Evolutionary conservation across 768 basidiomycete species (phyloP).

Genomic region (Lactifluus hygrophoroides): DNA sequence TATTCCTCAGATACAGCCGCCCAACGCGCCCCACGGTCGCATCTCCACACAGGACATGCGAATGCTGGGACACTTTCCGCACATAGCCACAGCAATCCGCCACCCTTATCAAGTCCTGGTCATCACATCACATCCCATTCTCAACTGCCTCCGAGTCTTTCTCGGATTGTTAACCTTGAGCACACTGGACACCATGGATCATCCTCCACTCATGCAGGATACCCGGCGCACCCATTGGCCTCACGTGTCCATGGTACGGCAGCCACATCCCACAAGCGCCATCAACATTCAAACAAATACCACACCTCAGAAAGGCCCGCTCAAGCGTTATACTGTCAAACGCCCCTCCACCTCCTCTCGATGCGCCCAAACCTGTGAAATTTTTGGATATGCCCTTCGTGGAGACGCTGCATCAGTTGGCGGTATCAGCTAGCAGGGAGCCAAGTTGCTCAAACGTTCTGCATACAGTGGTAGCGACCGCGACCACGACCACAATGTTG

Average conservation of each 20-base stretch:
- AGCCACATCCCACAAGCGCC: background rate
- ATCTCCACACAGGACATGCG: background rate
- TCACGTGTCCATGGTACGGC: background rate
- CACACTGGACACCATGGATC: background rate
- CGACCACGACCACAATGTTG: background rate
- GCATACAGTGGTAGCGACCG: background rate
- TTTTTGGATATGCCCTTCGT: background rate
- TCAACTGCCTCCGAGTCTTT: background rate
- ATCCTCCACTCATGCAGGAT: background rate
- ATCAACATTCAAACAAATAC: background rate
- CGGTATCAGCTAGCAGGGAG: background rate
- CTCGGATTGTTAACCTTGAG: background rate
- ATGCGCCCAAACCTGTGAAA: slow-evolving; percentile 7
- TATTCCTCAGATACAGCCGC: background rate
- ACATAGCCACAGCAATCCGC: slow-evolving; percentile 2
- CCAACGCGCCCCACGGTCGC: background rate
- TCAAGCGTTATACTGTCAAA: slow-evolving; percentile 5
- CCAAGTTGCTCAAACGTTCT: background rate
- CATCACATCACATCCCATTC: background rate
- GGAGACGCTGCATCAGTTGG: background rate
- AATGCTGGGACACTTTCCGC: background rate
- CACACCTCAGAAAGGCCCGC: slow-evolving; percentile 9
- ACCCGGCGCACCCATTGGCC: too few species aligned
- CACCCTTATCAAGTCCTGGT: background rate
- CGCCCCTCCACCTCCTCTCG: background rate